phyloP scores from a whole-genome alignment of 305 asterid species.

The Solanum aculeatissimum region DNA sequence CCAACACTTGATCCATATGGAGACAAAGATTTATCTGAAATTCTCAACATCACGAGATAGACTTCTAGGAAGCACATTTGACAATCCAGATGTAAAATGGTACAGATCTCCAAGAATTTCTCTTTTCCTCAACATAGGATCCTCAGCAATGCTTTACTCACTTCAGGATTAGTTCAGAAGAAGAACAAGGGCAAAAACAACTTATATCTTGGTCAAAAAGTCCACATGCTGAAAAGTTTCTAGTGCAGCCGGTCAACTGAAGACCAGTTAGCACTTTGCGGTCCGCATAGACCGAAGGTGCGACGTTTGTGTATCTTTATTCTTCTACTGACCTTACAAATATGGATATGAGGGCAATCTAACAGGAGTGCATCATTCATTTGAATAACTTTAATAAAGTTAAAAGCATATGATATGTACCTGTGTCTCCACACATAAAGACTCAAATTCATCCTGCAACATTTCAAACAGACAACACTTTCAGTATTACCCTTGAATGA shows the following conservation, averaged over 20 bases:
- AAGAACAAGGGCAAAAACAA: background rate
- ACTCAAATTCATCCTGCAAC: slow-evolving; percentile 59
- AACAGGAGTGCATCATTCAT: background rate
- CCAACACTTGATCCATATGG: background rate
- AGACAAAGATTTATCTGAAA: background rate
- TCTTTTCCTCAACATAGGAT: background rate
- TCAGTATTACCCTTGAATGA: background rate
- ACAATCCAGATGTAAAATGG: background rate
- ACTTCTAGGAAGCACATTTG: background rate
- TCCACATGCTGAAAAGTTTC: background rate
- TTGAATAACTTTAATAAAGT: background rate
- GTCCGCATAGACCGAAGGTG: background rate
- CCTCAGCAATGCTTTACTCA: background rate
- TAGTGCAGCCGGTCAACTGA: background rate
- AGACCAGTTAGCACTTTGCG: background rate
- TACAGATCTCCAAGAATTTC: background rate
- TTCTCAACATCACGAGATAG: background rate
- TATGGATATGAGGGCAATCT: background rate
- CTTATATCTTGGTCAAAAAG: background rate
- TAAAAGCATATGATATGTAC: slow-evolving; percentile 15
- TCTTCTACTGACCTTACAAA: background rate
- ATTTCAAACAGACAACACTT: slow-evolving; percentile 1
- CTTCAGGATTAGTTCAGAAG: background rate
- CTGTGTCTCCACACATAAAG: slow-evolving; percentile 42
- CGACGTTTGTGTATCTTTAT: background rate